phyloP scores from a whole-genome alignment of 1,284 basidiomycete species.

The Microbotryum saponariae region DNA sequence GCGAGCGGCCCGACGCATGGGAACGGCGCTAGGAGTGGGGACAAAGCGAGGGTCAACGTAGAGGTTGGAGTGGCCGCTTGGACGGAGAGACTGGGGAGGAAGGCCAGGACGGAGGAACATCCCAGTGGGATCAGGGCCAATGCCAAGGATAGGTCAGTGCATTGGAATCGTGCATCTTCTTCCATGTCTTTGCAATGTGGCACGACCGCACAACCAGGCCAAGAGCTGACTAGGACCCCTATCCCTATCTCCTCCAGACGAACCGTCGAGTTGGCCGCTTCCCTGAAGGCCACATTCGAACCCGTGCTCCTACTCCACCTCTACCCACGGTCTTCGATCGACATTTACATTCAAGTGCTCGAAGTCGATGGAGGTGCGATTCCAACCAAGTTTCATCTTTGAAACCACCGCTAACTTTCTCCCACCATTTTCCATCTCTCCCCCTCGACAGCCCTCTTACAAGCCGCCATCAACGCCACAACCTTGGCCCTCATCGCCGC shows the following conservation, averaged over 20 bases:
- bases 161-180: too few species aligned
- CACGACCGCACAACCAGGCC: slow-evolving; percentile 2
- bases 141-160: slow-evolving; percentile 64
- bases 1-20: neutral
- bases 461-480: slow-evolving; percentile 87
- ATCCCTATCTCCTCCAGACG: slow-evolving; percentile 52
- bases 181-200: too few species aligned
- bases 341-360: slow-evolving; percentile 84
- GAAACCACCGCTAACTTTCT: neutral
- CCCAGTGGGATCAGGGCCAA: slow-evolving; percentile 51
- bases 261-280: slow-evolving; percentile 73
- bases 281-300: slow-evolving; percentile 89
- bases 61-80: slow-evolving; percentile 78
- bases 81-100: slow-evolving; percentile 37
- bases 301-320: slow-evolving; percentile 83
- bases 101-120: slow-evolving; percentile 57
- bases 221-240: neutral
- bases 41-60: slow-evolving; percentile 67
- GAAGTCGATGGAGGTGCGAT: slow-evolving; percentile 71
- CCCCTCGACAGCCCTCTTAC: slow-evolving; percentile 58
- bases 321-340: slow-evolving; percentile 89
- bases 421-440: neutral
- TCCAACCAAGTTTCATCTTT: neutral
- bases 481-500: slow-evolving; percentile 84
- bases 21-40: slow-evolving; percentile 46